Base-by-base conservation (phyloP, 1,284 basidiomycete species). In the Malassezia obtusa region DNA sequence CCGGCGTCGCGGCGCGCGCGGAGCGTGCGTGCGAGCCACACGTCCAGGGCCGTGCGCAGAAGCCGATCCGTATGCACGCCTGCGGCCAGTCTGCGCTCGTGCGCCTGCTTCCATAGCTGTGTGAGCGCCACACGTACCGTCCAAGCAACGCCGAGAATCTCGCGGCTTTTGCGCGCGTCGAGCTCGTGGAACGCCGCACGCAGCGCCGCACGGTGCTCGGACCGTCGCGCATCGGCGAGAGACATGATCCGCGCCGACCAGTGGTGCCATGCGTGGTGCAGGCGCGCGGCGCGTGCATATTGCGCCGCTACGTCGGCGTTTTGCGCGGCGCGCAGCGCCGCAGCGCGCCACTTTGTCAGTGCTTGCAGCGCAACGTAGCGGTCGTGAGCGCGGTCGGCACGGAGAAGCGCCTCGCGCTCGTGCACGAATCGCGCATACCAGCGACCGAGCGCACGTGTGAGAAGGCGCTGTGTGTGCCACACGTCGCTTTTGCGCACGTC, bases 51-150 rank as follows among this genome's bases (percentile, higher is more conserved):
- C n/a, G n/a, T 31, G 30, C 30, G 30, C 30, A 31, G 10, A 5
- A n/a, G n/a, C n/a, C n/a, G n/a, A n/a, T n/a, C n/a, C n/a, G 31
- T 17, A 37, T 10, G n/a, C 12, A 47, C 24, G 32, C 19, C 4
- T 21, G 31, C 19, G 21, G 45, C 45, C 19, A 47, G 14, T 5
- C 35, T 33, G 19, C 39, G 24, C 21, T 50, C 38, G 25, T 26
- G 31, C 6, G 49, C 49, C n/a, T 50, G 41, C 21, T 19, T 21
- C 49, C 49, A 50, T 2, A 50, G 49, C 38, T 40, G 38, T 21
- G 38, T 40, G 7, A 40, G 38, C 8, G 15, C 1, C 22, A 3
- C 7, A 40, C 38, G 15, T 22, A 40, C 38, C 32, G 28, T 50
- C 32, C 40, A 35, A 8, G 49, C 40, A 15, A 50, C 25, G 12